phyloP scores from a whole-genome alignment of 345 rosid species.

The Bruguiera parviflora region DNA sequence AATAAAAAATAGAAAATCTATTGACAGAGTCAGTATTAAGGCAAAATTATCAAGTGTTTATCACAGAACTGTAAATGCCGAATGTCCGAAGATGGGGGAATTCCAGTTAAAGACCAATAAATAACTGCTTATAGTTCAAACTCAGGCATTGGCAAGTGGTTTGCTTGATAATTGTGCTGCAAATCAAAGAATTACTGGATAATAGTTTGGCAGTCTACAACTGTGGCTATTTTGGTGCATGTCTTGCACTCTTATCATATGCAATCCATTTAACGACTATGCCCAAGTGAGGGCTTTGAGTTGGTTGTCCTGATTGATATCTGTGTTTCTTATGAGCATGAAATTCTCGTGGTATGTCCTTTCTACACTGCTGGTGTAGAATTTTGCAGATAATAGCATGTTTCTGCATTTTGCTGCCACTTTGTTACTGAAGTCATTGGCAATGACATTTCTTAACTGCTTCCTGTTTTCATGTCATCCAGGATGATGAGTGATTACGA shows the following conservation, averaged over 20 bases:
- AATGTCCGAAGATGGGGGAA: neutral
- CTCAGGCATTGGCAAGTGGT: neutral
- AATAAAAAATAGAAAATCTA: neutral
- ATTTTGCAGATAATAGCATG: slow-evolving; percentile 7
- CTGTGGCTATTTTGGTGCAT: neutral
- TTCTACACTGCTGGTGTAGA: neutral
- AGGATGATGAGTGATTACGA: slow-evolving; percentile 83
- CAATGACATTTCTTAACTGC: slow-evolving; percentile 7
- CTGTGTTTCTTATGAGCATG: neutral
- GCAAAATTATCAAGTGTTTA: neutral
- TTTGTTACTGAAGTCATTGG: slow-evolving; percentile 1
- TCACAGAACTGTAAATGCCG: neutral
- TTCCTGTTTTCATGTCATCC: slow-evolving; percentile 22
- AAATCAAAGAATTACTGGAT: neutral
- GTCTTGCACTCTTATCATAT: neutral
- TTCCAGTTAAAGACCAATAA: neutral
- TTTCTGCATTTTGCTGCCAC: neutral
- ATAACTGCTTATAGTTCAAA: neutral
- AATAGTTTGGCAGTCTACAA: neutral
- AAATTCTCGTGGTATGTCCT: too few species aligned
- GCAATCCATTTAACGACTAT: neutral
- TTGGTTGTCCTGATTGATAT: neutral
- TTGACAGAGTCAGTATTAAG: neutral
- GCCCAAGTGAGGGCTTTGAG: neutral
- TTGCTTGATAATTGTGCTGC: neutral